Percentiles rank a stretch among this genome's conserved stretches.
Evolutionary conservation across 139 green algal species (phyloP).

Genomic region (Picochlorum sp.): DNA sequence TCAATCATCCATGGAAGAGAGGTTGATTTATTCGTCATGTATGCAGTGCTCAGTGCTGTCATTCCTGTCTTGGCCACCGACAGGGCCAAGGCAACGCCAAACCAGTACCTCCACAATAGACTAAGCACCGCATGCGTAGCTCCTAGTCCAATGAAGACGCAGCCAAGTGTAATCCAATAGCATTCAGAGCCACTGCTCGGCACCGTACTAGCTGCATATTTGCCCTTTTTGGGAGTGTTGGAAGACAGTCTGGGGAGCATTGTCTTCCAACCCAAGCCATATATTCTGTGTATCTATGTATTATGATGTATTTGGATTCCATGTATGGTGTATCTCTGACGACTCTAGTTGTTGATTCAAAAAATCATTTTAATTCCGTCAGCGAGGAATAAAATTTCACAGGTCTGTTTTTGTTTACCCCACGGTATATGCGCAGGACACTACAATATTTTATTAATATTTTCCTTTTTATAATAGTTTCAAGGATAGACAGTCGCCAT

Average conservation of each 20-base stretch:
- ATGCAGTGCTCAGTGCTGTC: background rate
- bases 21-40: background rate
- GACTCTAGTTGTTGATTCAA: background rate
- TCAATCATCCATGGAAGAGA: background rate
- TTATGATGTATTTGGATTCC: too few species aligned
- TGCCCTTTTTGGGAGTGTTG: too few species aligned
- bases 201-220: too few species aligned
- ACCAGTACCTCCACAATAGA: background rate
- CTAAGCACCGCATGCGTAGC: background rate
- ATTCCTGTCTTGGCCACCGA: background rate
- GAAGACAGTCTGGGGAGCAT: too few species aligned
- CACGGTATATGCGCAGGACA: too few species aligned
- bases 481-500: slow-evolving; percentile 6
- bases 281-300: too few species aligned
- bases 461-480: background rate
- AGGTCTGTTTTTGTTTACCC: too few species aligned
- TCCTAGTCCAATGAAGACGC: slow-evolving; percentile 1
- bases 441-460: too few species aligned
- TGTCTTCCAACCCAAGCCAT: too few species aligned
- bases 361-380: background rate
- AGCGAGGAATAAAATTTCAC: too few species aligned
- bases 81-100: background rate
- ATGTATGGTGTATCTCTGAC: too few species aligned
- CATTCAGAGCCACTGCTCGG: background rate
- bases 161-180: background rate